Conservation (phyloP, 2,329 filamentous ascomycete species). For the Pseudocercospora pini-densiflorae region DNA sequence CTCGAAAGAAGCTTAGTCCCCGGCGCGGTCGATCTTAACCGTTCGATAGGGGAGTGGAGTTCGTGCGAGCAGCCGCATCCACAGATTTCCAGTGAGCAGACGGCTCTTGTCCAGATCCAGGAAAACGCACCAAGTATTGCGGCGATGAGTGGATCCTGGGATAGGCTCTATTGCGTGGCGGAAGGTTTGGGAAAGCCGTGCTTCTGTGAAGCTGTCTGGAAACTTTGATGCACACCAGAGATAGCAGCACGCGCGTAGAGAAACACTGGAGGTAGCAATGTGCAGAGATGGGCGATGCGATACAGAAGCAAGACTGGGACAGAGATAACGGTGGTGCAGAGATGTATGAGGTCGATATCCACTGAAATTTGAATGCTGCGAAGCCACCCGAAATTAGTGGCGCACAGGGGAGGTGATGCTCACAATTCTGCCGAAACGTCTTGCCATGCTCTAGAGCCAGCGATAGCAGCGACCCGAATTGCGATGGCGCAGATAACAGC, state of each 20-base stretch:
- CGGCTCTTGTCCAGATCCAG: constrained; percentile 19
- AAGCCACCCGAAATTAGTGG: constrained; percentile 25
- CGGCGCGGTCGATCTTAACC: constrained; percentile 15
- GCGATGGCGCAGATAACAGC: constrained; percentile 1
- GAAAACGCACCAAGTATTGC: constrained; percentile 15
- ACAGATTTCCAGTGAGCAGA: constrained; percentile 9
- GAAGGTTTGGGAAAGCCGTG: constrained; percentile 10
- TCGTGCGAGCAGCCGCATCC: neutral
- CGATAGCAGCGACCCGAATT: neutral
- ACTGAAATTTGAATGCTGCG: constrained; percentile 7
- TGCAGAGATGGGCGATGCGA: neutral
- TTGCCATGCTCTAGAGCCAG: neutral
- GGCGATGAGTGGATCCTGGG: constrained; percentile 8
- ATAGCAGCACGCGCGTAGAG: neutral
- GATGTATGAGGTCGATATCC: constrained; percentile 6
- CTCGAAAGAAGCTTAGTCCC: constrained; percentile 18
- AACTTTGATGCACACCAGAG: neutral
- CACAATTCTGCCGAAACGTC: constrained; percentile 28
- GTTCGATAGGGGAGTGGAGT: constrained; percentile 18
- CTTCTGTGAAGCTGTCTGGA: neutral
- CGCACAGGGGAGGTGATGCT: constrained; percentile 20
- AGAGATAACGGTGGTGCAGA: constrained; percentile 3
- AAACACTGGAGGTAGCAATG: neutral
- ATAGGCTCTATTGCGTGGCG: constrained; percentile 16
- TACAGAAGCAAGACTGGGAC: neutral